A percentile compares a stretch with the other conserved stretches of the same genome.
Evolutionary conservation across 164 flowering plant genomes (phyloP).

Genomic region (Saururus chinensis): DNA sequence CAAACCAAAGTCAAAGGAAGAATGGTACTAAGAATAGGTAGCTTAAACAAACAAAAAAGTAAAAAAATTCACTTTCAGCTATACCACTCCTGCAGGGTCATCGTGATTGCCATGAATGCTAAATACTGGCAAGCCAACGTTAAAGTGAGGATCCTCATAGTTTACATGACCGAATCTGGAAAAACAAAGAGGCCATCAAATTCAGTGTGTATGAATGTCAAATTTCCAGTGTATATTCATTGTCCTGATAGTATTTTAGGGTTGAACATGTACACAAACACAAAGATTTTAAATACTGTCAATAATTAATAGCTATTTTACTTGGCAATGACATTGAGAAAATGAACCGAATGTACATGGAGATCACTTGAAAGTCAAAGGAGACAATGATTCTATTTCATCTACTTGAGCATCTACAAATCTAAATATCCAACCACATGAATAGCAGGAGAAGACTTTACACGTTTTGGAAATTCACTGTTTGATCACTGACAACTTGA

Average conservation of each 20-base stretch:
- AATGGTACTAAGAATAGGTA: not conserved
- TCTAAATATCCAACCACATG: no score
- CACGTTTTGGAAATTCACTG: conserved; percentile 79
- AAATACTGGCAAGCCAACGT: conserved; percentile 97
- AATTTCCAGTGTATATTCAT: no score
- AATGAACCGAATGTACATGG: no score
- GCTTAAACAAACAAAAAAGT: not conserved
- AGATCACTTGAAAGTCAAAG: no score
- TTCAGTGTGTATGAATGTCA: not conserved
- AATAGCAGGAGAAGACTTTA: conserved; percentile 10
- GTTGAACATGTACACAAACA: no score
- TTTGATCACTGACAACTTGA: conserved; percentile 99
- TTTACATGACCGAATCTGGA: conserved; percentile 97
- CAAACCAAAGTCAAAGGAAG: no score
- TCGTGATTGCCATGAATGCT: conserved; percentile 99
- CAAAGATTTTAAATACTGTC: no score
- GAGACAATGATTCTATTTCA: no score
- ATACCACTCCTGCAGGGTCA: conserved; percentile 99
- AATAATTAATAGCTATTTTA: no score
- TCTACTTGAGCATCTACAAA: no score
- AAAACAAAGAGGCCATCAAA: conserved; percentile 2
- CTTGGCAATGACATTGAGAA: no score
- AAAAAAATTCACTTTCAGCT: conserved; percentile 5
- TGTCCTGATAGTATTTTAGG: no score
- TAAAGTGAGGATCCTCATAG: conserved; percentile 97